Conservation (phyloP, 2,329 filamentous ascomycete species). For the Aspergillus novofumigatus region DNA sequence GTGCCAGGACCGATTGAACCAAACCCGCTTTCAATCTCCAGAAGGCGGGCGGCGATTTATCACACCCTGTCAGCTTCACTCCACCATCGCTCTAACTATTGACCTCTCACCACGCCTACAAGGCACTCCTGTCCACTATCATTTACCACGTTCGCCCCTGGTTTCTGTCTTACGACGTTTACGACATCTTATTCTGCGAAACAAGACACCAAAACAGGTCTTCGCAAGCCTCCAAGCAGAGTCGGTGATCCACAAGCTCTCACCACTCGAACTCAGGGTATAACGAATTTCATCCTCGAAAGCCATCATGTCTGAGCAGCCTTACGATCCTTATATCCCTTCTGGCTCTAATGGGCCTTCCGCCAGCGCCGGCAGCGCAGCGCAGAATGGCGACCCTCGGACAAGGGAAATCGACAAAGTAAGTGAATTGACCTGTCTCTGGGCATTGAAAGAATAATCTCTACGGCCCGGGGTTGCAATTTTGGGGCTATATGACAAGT, state of each 20-base stretch:
- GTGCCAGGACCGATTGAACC: conserved; percentile 22
- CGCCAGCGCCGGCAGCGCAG: conserved; percentile 49
- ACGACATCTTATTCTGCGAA: conserved; percentile 1
- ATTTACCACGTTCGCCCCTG: not conserved
- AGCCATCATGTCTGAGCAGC: conserved; percentile 55
- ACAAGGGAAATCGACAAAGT: conserved; percentile 79
- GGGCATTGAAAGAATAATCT: not conserved
- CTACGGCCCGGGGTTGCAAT: not conserved
- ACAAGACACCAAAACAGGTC: conserved; percentile 10
- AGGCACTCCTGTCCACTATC: conserved; percentile 1
- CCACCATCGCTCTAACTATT: conserved; percentile 7
- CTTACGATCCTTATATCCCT: conserved; percentile 88
- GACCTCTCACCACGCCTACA: conserved; percentile 6
- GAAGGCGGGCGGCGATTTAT: conserved; percentile 21
- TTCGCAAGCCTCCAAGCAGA: conserved; percentile 10
- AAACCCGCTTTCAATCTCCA: conserved; percentile 21
- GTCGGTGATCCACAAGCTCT: conserved; percentile 15
- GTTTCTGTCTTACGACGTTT: conserved; percentile 3
- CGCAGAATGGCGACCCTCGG: conserved; percentile 57
- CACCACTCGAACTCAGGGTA: conserved; percentile 7
- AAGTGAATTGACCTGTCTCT: conserved; percentile 45
- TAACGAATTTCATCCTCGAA: conserved; percentile 11
- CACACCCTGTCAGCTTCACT: conserved; percentile 24
- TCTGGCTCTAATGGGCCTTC: conserved; percentile 52
- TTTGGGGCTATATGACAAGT: not conserved